Evolutionary conservation across 192 early-diverging fungal genomes (phyloP), one percentile per base, ranked within the genome.

Genomic region (Rhizophagus clarus): DNA sequence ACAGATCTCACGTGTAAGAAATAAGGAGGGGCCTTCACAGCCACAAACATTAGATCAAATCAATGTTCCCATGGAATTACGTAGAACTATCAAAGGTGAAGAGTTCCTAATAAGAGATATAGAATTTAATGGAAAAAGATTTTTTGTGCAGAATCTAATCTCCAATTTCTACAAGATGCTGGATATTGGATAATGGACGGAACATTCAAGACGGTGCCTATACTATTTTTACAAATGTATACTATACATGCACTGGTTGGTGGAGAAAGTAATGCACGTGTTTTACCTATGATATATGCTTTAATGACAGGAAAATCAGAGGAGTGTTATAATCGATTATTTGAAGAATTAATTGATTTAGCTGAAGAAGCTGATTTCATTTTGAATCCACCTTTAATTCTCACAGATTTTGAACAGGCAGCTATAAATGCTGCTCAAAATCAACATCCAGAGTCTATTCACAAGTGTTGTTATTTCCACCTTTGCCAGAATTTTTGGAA

Each of bases 271-370:
- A 71, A 71, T 9, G 3, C 69, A 71, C 3, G 37, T 28, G 3
- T 71, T n/a, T 3, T 71, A 34, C 4, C 69, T 34, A 28, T 71
- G 20, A 9, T 71, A 37, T 71, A 71, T 71, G 34, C 34, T 31
- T 37, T 71, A 4, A 71, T 71, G 69, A 37, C 31, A 28, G n/a
- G 34, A 37, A 71, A 71, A 71, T 71, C 69, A n/a, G 69, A 71
- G 6, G 69, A 71, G 31, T 37, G 26, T 34, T 71, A 71, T 40
- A 71, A 8, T 28, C 12, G 34, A 71, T 40, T 71, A n/a, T 71
- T 71, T 71, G 0, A 71, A 71, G 31, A 71, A 20, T 71, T 71
- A 40, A 34, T 9, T 40, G 31, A 71, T 2, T 71, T 71, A 3
- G 31, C 0, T 71, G 69, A 71, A 14, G 8, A 63, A 63, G 28